Conservation (phyloP, 2,329 filamentous ascomycete species). For the Neocatenulostroma microsporum region DNA sequence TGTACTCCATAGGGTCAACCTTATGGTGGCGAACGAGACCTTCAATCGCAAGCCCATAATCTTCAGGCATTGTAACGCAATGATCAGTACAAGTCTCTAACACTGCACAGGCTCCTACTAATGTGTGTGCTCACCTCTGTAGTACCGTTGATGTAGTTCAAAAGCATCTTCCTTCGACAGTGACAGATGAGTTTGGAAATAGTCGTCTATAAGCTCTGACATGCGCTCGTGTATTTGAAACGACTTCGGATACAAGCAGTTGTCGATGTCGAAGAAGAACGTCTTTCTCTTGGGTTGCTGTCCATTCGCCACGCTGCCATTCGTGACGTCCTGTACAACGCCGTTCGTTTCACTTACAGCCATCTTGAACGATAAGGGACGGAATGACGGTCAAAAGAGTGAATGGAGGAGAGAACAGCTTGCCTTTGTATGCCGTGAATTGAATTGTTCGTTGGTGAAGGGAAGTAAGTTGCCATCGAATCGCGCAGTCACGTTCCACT, state of each 20-base stretch:
- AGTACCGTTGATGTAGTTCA: constrained; percentile 82
- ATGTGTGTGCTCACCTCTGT: too few species aligned
- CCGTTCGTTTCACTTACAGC: constrained; percentile 3
- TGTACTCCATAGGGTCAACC: constrained; percentile 92
- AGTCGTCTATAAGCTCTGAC: constrained; percentile 68
- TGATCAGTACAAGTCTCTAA: too few species aligned
- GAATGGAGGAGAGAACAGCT: neutral
- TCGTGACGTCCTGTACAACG: constrained; percentile 5
- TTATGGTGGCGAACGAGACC: constrained; percentile 89
- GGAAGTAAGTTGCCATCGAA: too few species aligned
- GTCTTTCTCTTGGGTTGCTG: constrained; percentile 5
- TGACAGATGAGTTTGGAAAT: constrained; percentile 62
- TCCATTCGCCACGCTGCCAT: neutral
- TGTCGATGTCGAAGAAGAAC: constrained; percentile 90
- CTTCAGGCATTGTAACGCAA: too few species aligned
- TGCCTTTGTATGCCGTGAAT: too few species aligned
- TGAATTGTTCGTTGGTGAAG: too few species aligned
- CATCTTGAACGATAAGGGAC: too few species aligned
- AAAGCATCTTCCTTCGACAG: constrained; percentile 71
- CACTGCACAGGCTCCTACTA: too few species aligned
- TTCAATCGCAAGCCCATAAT: constrained; percentile 95
- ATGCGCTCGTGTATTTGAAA: constrained; percentile 82
- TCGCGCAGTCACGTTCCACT: too few species aligned
- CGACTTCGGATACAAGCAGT: constrained; percentile 79
- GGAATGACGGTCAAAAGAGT: too few species aligned